Conservation (phyloP, 306 rosid genomes). For the Begonia peltatifolia region DNA sequence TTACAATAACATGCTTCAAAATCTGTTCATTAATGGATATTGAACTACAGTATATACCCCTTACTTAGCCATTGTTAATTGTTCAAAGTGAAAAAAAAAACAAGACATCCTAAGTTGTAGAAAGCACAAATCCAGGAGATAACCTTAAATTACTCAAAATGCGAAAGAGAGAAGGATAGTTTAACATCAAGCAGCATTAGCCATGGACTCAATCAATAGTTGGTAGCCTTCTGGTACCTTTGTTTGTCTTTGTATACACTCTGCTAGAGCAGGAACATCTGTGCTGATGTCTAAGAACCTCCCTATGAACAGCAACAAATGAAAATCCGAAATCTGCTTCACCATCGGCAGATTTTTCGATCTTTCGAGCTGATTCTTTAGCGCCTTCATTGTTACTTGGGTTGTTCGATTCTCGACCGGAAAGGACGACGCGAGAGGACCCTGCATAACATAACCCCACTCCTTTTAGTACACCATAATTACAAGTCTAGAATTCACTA, state of each 20-base stretch:
- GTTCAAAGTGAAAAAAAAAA: neutral
- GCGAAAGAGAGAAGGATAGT: neutral
- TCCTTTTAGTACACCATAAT: too few species aligned
- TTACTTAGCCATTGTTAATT: too few species aligned
- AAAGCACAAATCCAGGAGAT: neutral
- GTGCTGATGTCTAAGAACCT: slow-evolving; percentile 48
- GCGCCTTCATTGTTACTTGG: slow-evolving; percentile 37
- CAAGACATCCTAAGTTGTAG: neutral
- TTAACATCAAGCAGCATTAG: slow-evolving; percentile 30
- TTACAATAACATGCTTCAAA: too few species aligned
- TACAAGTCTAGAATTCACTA: neutral
- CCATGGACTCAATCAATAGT: slow-evolving; percentile 85
- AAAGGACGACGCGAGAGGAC: slow-evolving; percentile 63
- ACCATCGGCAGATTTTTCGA: slow-evolving; percentile 57
- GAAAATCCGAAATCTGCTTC: slow-evolving; percentile 85
- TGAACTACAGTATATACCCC: too few species aligned
- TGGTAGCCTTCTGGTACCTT: slow-evolving; percentile 83
- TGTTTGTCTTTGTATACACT: slow-evolving; percentile 62
- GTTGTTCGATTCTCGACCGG: slow-evolving; percentile 67
- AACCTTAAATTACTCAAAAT: neutral
- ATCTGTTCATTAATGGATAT: too few species aligned
- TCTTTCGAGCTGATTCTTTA: slow-evolving; percentile 74
- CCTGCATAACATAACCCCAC: slow-evolving; percentile 34
- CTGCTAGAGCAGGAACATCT: slow-evolving; percentile 80
- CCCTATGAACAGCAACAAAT: slow-evolving; percentile 62